Evolutionary conservation across 2,329 filamentous ascomycete species (phyloP), one percentile per base, ranked within the genome.

Genomic region (Calonectria leucothoes): DNA sequence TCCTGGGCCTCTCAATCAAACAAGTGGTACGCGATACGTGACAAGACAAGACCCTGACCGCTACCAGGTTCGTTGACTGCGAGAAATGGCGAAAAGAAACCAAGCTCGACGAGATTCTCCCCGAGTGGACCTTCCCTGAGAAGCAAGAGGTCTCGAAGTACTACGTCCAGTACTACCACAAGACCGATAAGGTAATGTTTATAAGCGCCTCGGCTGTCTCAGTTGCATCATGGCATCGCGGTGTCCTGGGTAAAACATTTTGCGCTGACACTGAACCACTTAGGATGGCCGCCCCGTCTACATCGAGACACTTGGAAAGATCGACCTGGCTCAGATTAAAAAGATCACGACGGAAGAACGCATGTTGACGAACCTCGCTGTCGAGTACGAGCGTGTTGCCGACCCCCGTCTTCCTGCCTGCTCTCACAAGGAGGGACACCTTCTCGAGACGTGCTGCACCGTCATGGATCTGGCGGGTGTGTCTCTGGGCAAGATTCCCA

Each of bases 91-190:
- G 97, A 84, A 93, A 93, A 84, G 92, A 96, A 71, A 97, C 94
- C 78, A 92, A 94, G 76, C 94, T 98, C 37, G 95, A 98, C 86
- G 90, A 96, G 76, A 90, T 95, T 45, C 91, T 96, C 69, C 92
- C 91, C 76, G 93, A 88, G 79, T 98, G 97, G 89, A 92, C 97
- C 73, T 98, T 98, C 88, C 89, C 90, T 76, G 96, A 98, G 90
- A 97, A 96, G 86, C 82, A 91, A 69, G 85, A 96, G 83, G 91
- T 99, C 72, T 94, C 94, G 86, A 89, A 96, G 86, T 98, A 94
- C 89, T 99, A 99, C 87, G 95, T 95, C 61, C 97, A 99, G 87
- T 99, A 97, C 89, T 99, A 99, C 89, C 97, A 99, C 91, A 98
- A 98, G 89, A 96, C 93, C 15, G 95, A 97, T 87, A 95, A 95